Evolutionary conservation across 257 asterid genomes (phyloP), one percentile per base, ranked within the genome.

Genomic region (Linaria vulgaris): DNA sequence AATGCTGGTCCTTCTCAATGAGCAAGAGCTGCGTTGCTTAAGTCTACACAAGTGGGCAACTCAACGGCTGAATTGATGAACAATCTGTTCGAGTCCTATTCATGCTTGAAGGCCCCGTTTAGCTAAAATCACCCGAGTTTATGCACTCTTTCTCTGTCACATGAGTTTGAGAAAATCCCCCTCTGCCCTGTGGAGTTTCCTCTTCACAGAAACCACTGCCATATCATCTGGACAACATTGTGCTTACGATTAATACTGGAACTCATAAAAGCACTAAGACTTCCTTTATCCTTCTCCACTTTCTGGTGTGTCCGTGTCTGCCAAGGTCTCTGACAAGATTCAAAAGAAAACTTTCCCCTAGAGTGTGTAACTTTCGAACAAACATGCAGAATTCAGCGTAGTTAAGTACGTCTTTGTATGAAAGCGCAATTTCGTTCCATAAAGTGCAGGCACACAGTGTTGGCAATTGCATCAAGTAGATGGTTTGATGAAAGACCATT

Each of bases 401-500:
- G 74, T 83, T 78, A 13, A 83, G 86, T 34, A 75, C 77, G 19
- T 83, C 88, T 53, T 83, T 86, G 4, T 77, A 70, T 44, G 88
- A 86, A 52, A 80, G 88, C 80, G 80, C 86, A 3, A 83, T 80
- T 8, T 80, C 88, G 31, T 83, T 21, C 88, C 80, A 5, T 79
- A 77, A 6, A 83, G 62, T 23, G 80, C 74, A 0, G 88, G 88
- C 20, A 83, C 85, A 13, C 88, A 83, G 46, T 83, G 88, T 86
- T 80, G 6, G 80, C 83, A 24, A 83, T 80, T 13, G 88, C 88
- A 72, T 83, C 88, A 60, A 83, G 80, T 14, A 81, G 84, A 61
- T 86, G 87, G 48, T 81, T 84, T 4, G 91, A 84, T 17, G 91
- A 84, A 38, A 88, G 91, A 10, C 86, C 81, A 23, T 84, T 88